Base-by-base conservation (phyloP, 2,329 filamentous ascomycete genomes). In the Cryoendolithus antarcticus region DNA sequence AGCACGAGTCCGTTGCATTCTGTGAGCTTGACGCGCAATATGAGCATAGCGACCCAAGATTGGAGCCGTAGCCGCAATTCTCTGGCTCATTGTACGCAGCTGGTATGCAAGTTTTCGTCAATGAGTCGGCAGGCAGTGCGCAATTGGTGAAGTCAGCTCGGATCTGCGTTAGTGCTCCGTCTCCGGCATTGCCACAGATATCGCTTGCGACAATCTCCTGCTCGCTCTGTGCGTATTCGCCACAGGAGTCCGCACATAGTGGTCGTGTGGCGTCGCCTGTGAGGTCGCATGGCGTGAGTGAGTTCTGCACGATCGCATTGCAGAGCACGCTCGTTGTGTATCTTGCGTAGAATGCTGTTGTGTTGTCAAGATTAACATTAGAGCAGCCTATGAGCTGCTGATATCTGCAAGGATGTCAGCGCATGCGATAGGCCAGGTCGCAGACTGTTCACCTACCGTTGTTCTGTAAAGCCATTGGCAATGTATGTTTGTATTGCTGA, bases 1-100 rank as follows among this genome's bases (percentile, higher is more conserved):
- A 98, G 67, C 91, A 98, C 3, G 88, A 93, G 59, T 96, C 89
- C 37, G 89, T 96, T 7, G 86, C 82, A 62, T 96, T 96, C 46
- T 80, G 75, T 21, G 88, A 86, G 51, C 83, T 89, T 5, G 77
- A 70, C 32, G 75, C 72, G 61, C 91, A 98, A 61, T 91, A 95
- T 4, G 80, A 77, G 65, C 91, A 98, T 29, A 98, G 70, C 2
- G 88, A 86, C 39, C 71, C 63, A 6, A 78, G 59, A 52, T 81
- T 82, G 47, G 75, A 72, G 31, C 72, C 74, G 58, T 81, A 98
- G 34, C 91, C 91, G 61, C 91, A 98, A 57, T 96, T 85, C 5
- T 78, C 62, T 1, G 80, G 77, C 64, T 98, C 86, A 54, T 98
- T 98, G 31, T 71, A 63, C 38, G 75, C 74, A 34, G 81, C 91